phyloP scores from a whole-genome alignment of 75 land plant species.

The Pseudotsuga menziesii region DNA sequence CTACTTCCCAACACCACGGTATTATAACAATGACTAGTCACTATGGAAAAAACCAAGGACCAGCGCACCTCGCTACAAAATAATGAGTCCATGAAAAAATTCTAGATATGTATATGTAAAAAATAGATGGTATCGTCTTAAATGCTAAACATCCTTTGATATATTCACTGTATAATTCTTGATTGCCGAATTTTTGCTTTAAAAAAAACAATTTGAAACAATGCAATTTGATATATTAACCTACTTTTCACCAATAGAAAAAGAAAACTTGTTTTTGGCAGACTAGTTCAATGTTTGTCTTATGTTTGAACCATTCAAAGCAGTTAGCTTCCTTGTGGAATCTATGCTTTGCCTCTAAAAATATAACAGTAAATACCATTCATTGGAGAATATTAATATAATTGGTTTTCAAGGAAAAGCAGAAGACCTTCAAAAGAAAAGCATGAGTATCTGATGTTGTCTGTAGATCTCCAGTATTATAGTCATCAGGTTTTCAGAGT shows the following conservation, averaged over 20 bases:
- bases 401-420: neutral
- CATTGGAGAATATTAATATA: neutral
- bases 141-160: neutral
- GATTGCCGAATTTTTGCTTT: neutral
- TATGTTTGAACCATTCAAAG: neutral
- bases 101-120: neutral
- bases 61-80: no score
- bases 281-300: neutral
- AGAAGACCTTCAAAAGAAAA: slow-evolving; percentile 68
- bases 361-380: neutral
- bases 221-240: neutral
- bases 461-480: slow-evolving; percentile 68
- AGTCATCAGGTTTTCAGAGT: slow-evolving; percentile 54
- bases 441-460: slow-evolving; percentile 76
- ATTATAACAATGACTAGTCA: no score
- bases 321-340: neutral
- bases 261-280: neutral
- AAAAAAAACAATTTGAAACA: no score
- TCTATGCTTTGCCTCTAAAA: neutral
- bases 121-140: neutral
- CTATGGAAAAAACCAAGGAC: no score
- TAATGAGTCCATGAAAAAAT: no score
- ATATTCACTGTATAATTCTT: neutral
- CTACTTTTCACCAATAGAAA: neutral
- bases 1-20: no score